These are phyloP conservation scores for Erucastrum elatum DNA, from an alignment of 345 rosid genomes.

Conservation along the genomic window DNA sequence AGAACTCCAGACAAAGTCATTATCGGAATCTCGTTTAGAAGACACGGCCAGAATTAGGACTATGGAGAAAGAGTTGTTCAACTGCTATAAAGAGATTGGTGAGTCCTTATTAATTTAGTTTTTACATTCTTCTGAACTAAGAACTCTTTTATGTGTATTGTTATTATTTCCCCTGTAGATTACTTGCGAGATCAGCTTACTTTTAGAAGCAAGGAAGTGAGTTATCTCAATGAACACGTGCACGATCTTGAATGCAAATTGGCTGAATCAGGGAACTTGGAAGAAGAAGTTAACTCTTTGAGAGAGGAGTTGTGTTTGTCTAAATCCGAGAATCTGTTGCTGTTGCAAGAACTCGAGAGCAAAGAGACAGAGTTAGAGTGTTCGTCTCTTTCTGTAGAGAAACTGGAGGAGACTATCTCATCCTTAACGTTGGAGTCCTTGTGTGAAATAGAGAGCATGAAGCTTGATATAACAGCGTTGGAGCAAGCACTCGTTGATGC, in stretches of 20 bases:
- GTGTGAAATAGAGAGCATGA: constrained; percentile 86
- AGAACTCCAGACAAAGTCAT: constrained; percentile 57
- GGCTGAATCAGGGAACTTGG: constrained; percentile 51
- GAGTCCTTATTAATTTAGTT: constrained; percentile 32
- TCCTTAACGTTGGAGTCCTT: constrained; percentile 62
- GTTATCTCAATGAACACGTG: constrained; percentile 54
- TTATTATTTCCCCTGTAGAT: constrained; percentile 43
- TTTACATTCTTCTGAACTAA: neutral
- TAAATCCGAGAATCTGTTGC: constrained; percentile 46
- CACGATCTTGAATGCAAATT: constrained; percentile 61
- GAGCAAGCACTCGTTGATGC: constrained; percentile 61
- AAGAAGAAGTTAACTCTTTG: constrained; percentile 45
- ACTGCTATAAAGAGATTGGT: constrained; percentile 90
- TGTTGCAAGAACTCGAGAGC: constrained; percentile 58
- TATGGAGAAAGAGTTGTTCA: constrained; percentile 72
- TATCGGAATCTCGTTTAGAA: constrained; percentile 58
- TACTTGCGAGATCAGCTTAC: constrained; percentile 81
- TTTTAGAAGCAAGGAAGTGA: constrained; percentile 59
- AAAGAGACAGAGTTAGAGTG: constrained; percentile 60
- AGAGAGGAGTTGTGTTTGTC: constrained; percentile 58
- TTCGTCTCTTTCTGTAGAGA: constrained; percentile 55
- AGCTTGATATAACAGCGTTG: constrained; percentile 62
- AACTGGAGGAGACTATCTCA: constrained; percentile 73
- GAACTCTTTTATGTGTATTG: neutral
- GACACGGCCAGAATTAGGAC: constrained; percentile 54